These are phyloP conservation scores for Nasturtium officinale DNA, from an alignment of 345 rosid genomes.

Conservation along the genomic window DNA sequence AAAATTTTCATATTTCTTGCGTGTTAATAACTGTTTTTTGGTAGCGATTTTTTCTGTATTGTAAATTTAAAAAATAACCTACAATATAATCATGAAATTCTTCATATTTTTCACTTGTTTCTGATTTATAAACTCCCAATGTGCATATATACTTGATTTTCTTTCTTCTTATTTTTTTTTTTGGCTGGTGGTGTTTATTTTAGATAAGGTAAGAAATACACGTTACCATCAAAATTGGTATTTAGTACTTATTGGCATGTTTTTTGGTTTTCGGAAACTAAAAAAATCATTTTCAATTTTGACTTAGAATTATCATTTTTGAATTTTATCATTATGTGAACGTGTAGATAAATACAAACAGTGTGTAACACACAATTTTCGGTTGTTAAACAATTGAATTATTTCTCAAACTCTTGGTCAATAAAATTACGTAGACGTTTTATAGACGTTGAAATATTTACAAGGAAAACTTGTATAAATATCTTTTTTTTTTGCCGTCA, in stretches of 20 bases:
- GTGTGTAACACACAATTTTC: conserved; percentile 36
- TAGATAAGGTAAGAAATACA: conserved; percentile 26
- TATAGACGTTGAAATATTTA: conserved; percentile 35
- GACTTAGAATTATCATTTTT: conserved; percentile 33
- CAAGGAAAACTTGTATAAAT: not conserved
- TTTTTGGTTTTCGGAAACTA: not conserved
- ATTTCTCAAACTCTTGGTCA: conserved; percentile 11
- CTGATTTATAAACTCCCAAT: conserved; percentile 18
- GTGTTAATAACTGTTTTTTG: conserved; percentile 38
- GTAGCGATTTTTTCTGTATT: conserved; percentile 25
- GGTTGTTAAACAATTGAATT: conserved; percentile 8
- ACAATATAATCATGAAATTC: conserved; percentile 4
- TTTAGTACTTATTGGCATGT: conserved; percentile 2
- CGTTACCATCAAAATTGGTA: conserved; percentile 34
- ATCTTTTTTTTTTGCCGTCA: not conserved
- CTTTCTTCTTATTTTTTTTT: not conserved
- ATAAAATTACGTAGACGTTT: conserved; percentile 39
- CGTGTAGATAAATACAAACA: conserved; percentile 39
- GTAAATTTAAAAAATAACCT: too few relatives aligned
- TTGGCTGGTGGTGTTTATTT: not conserved
- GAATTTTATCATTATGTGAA: conserved; percentile 11
- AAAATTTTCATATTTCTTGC: conserved; percentile 36
- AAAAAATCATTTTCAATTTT: conserved; percentile 40
- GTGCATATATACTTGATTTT: conserved; percentile 16
- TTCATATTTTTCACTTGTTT: not conserved